These are phyloP conservation scores for Chytridiales sp. DNA, from an alignment of 371 early-diverging fungal species.

Conservation along the genomic window DNA sequence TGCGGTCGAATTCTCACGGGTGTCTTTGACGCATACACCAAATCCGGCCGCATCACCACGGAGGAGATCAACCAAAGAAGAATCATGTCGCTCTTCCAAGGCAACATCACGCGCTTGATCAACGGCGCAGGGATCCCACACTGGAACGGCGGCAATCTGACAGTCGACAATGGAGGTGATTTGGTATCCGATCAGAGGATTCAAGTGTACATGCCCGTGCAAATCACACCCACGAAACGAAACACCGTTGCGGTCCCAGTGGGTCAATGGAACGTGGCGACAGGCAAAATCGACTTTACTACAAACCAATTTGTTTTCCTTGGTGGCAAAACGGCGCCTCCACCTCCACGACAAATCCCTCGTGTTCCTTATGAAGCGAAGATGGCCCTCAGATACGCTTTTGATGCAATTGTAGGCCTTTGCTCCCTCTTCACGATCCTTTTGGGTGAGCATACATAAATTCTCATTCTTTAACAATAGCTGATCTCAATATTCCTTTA, in stretches of 20 bases:
- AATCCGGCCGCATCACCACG: not conserved
- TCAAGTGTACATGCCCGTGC: not conserved
- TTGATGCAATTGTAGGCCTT: slow-evolving; percentile 9
- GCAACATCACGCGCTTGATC: not conserved
- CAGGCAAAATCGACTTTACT: not conserved
- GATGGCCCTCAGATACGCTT: slow-evolving; percentile 14
- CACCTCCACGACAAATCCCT: slow-evolving; percentile 8
- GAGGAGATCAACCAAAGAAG: not conserved
- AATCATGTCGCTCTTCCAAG: not conserved
- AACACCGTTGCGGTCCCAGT: not conserved
- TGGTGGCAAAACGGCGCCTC: slow-evolving; percentile 9
- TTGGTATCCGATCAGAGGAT: not conserved
- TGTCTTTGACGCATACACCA: not conserved
- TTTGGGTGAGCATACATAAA: no score
- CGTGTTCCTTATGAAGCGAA: slow-evolving; percentile 7
- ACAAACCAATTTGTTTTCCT: slow-evolving; percentile 4
- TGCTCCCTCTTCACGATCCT: not conserved
- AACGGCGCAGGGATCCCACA: not conserved
- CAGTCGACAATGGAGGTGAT: not conserved
- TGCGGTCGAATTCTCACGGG: not conserved
- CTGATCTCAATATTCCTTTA: no score
- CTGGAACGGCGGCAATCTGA: not conserved
- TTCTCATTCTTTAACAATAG: no score
- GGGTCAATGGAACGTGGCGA: not conserved
- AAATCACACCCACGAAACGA: not conserved